A percentile compares a stretch with the other conserved stretches of the same genome.
These are phyloP conservation scores for Stephania japonica DNA, from an alignment of 164 flowering plant species.

Conservation along the genomic window DNA sequence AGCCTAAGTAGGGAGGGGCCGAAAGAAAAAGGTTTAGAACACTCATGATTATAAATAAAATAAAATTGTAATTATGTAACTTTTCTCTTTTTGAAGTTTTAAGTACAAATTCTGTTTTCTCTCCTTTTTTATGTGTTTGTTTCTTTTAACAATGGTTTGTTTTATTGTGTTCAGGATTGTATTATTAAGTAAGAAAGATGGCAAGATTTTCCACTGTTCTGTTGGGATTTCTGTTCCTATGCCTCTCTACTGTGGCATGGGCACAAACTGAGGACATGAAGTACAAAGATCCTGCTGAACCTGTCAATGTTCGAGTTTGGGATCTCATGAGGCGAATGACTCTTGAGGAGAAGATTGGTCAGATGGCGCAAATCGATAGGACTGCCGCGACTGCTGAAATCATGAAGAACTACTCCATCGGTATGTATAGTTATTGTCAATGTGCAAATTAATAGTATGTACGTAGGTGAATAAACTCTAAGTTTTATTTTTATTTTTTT, in stretches of 20 bases:
- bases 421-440: background rate
- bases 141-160: too few species aligned
- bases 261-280: background rate
- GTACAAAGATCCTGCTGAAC: constrained; percentile 9
- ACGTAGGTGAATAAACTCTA: too few species aligned
- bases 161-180: too few species aligned
- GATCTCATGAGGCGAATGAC: constrained; percentile 4
- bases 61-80: too few species aligned
- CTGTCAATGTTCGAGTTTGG: constrained; percentile 1
- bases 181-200: background rate
- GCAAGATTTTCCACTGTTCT: background rate
- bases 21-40: too few species aligned
- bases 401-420: constrained; percentile 9
- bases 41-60: too few species aligned
- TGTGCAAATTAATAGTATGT: too few species aligned
- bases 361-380: constrained; percentile 9
- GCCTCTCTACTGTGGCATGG: background rate
- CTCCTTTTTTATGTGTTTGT: too few species aligned
- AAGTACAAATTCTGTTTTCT: too few species aligned
- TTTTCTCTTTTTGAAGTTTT: too few species aligned
- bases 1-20: too few species aligned
- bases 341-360: background rate
- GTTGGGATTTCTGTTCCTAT: background rate
- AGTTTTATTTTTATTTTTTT: too few species aligned
- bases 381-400: constrained; percentile 1